Base-by-base conservation (phyloP, 352 stramenopile species). In the Thraustochytrium sp. region DNA sequence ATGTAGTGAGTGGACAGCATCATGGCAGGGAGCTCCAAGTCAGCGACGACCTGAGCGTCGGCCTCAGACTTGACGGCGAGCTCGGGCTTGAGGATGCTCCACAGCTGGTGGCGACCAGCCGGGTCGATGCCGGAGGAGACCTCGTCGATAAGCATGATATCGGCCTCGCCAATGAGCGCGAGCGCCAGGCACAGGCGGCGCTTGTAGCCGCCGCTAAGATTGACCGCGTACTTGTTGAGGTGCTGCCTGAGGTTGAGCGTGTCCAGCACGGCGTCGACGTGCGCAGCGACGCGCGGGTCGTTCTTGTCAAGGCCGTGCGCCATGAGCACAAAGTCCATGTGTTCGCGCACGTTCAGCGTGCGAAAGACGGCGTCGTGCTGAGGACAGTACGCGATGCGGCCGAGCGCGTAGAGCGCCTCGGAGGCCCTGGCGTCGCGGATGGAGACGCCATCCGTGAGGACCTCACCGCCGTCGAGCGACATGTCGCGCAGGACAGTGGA, bases 1-100 rank as follows among this genome's bases (percentile, higher is more conserved):
- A 98, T 97, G 82, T 97, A 98, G 84, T 98, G 95, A 38, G 93
- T 97, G 23, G 91, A 96, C 62, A 97, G 84, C 29, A 97, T 90
- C 56, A 98, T 97, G 4, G 95, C 92, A 54, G 68, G 68, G 4
- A 80, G 53, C 26, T 44, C 16, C 5, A 80, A 26, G 13, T 80
- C 38, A 4, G 40, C 26, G 0, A 51, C 62, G 11, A 13, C 13
- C 9, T 21, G 8, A 44, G 59, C 59, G n/a, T 56, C 65, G 4
- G 11, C 21, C 37, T 49, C 62, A 29, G 23, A 13, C 11, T 29
- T 21, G 26, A 72, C 46, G 36, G 59, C 59, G 13, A 77, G 42
- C 65, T 59, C 86, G 61, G 23, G 84, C 5, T 90, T 88, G 76
- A 97, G 95, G 3, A 97, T 92, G 59, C 94, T 89, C 93, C 93